Evolutionary conservation across 495 filamentous ascomycete genomes (phyloP).

Genomic region (Letharia columbiana): DNA sequence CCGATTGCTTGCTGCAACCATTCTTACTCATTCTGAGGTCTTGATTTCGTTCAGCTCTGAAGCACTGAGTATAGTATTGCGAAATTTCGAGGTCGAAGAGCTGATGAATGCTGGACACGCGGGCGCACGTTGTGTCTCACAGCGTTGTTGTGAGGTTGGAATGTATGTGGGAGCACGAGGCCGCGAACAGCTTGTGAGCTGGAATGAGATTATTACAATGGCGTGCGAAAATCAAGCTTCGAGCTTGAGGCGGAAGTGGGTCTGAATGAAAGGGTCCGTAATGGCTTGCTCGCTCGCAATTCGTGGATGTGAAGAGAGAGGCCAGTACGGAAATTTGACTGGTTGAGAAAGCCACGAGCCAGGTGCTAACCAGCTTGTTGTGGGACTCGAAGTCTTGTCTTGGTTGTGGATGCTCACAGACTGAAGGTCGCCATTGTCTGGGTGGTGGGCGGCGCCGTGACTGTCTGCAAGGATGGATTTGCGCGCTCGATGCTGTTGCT

Average conservation of each 20-base stretch:
- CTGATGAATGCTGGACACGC: slow-evolving; percentile 15
- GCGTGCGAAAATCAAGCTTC: slow-evolving; percentile 4
- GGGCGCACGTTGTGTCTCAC: slow-evolving; percentile 12
- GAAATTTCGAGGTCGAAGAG: not conserved
- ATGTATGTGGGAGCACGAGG: slow-evolving; percentile 16
- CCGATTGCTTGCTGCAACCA: not conserved
- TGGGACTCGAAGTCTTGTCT: slow-evolving; percentile 2
- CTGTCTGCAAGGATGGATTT: not conserved
- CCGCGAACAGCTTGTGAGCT: slow-evolving; percentile 4
- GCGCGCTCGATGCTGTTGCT: not conserved
- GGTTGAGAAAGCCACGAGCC: not conserved
- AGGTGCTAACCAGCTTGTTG: not conserved
- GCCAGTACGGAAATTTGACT: not conserved
- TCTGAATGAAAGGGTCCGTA: slow-evolving; percentile 2
- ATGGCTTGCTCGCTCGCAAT: slow-evolving; percentile 7
- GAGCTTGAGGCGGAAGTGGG: slow-evolving; percentile 6
- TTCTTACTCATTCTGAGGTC: not conserved
- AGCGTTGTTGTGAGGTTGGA: slow-evolving; percentile 6
- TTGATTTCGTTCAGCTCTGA: not conserved
- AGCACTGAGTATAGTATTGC: not conserved
- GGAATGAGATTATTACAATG: slow-evolving; percentile 10
- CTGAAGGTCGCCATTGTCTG: slow-evolving; percentile 3
- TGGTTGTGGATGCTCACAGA: slow-evolving; percentile 1
- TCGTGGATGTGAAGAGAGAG: not conserved
- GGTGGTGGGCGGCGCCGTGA: slow-evolving; percentile 7